Evolutionary conservation across 1,284 basidiomycete species (phyloP), one percentile per base, ranked within the genome.

Genomic region (Porodaedalea pini): DNA sequence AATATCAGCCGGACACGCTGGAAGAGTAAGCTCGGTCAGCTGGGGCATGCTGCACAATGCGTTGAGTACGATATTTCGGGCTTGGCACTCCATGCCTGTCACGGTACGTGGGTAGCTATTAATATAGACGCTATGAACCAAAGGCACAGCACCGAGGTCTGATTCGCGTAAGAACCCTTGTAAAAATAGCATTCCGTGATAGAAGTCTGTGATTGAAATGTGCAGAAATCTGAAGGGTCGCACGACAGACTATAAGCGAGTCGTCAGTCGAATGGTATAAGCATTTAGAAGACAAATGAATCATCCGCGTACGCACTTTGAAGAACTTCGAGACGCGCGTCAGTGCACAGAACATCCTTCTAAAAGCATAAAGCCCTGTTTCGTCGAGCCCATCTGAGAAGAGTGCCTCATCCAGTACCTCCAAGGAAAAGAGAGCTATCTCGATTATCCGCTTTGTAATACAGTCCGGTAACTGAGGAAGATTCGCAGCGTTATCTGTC

Each of bases 391-490:
- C 51, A 25, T 53, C 39, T n/a, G 39, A 53, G 31, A 43, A 53
- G n/a, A 29, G n/a, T 2, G 13, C 31, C 29, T 53, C 51, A 21
- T 43, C 36, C 15, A 43, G 15, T 27, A 53, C 29, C 25, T 37
- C 36, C 13, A 17, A 53, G 17, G 51, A 53, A 4, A 39, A n/a
- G 40, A 53, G 51, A 15, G 17, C 51, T 15, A 53, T 23, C 25
- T 41, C 39, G 10, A 53, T 15, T 15, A 53, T 43, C 2, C 15
- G 11, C 15, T 32, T 43, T n/a, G 25, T 17, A 19, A 53, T 43
- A 13, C 31, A 6, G 29, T 53, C 51, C 4, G 51, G 39, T 7
- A 53, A 13, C 25, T 11, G 27, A 23, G 6, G 21, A 17, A 13
- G 40, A n/a, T 2, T 27, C 17, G 25, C 25, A 31, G 11, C n/a